A percentile compares a stretch with the other conserved stretches of the same genome.
Conservation (phyloP, 495 filamentous ascomycete species). For the Aspergillus taichungensis region DNA sequence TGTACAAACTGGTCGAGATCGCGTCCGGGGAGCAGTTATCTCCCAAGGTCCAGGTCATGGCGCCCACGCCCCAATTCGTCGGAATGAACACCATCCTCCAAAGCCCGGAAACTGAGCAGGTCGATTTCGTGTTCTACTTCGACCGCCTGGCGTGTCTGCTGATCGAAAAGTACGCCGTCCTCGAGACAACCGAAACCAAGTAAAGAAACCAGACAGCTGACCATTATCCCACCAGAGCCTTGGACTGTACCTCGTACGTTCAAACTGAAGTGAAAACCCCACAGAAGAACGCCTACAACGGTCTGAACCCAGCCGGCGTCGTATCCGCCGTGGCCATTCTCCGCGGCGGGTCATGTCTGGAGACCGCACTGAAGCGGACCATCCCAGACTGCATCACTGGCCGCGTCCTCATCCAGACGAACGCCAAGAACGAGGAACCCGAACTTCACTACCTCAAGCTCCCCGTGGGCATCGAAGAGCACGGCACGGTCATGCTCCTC, state of each 20-base stretch:
- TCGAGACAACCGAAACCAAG: background rate
- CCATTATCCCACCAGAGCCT: conserved; percentile 40
- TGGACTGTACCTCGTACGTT: conserved; percentile 62
- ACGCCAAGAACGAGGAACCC: conserved; percentile 74
- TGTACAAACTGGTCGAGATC: conserved; percentile 60
- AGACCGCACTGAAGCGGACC: conserved; percentile 77
- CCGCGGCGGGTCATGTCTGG: conserved; percentile 76
- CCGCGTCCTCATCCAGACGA: conserved; percentile 82
- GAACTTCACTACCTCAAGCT: conserved; percentile 84
- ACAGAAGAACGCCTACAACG: conserved; percentile 53
- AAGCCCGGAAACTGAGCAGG: conserved; percentile 64
- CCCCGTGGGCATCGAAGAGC: conserved; percentile 55
- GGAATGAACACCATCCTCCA: conserved; percentile 90
- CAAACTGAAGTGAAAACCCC: conserved; percentile 58
- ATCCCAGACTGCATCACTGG: conserved; percentile 89
- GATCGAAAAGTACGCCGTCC: conserved; percentile 58
- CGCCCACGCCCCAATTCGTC: conserved; percentile 65
- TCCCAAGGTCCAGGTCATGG: conserved; percentile 58
- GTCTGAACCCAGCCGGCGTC: conserved; percentile 55
- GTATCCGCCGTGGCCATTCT: conserved; percentile 83
- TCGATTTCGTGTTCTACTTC: conserved; percentile 96
- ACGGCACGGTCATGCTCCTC: conserved; percentile 74
- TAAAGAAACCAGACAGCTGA: background rate
- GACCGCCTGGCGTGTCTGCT: conserved; percentile 77
- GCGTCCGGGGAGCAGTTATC: conserved; percentile 64